Evolutionary conservation across 2,329 filamentous ascomycete species (phyloP).

Genomic region (Rachicladosporium sp.): DNA sequence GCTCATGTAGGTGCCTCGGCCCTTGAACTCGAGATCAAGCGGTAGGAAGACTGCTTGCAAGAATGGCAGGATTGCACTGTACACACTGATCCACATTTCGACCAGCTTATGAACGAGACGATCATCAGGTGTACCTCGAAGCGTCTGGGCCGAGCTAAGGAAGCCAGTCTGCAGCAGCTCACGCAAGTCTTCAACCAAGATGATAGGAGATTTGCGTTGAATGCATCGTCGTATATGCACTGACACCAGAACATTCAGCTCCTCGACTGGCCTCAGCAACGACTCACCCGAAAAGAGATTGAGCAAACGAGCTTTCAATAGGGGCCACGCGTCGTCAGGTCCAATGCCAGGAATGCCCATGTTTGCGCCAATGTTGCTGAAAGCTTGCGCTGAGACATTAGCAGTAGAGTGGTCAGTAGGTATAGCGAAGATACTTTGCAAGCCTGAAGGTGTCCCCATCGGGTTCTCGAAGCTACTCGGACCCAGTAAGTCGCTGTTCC

Average conservation of each 20-base stretch:
- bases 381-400: conserved; percentile 24
- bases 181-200: conserved; percentile 63
- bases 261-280: conserved; percentile 65
- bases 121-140: conserved; percentile 70
- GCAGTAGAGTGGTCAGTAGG: conserved; percentile 11
- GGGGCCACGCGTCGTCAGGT: conserved; percentile 69
- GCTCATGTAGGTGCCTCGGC: conserved; percentile 66
- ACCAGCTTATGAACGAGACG: conserved; percentile 81
- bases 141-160: conserved; percentile 67
- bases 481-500: conserved; percentile 12
- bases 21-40: conserved; percentile 84
- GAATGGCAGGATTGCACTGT: conserved; percentile 81
- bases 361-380: conserved; percentile 32
- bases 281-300: conserved; percentile 75
- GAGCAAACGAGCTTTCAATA: conserved; percentile 62
- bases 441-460: conserved; percentile 16
- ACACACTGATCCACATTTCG: conserved; percentile 88
- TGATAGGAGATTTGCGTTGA: conserved; percentile 56
- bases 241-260: conserved; percentile 71
- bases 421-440: conserved; percentile 19
- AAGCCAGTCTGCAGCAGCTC: conserved; percentile 72
- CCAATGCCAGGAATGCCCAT: conserved; percentile 38
- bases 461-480: conserved; percentile 10
- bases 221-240: conserved; percentile 70
- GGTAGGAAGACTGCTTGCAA: conserved; percentile 92